These are phyloP conservation scores for Bauhinia variegata DNA, from an alignment of 306 rosid species.

Conservation along the genomic window DNA sequence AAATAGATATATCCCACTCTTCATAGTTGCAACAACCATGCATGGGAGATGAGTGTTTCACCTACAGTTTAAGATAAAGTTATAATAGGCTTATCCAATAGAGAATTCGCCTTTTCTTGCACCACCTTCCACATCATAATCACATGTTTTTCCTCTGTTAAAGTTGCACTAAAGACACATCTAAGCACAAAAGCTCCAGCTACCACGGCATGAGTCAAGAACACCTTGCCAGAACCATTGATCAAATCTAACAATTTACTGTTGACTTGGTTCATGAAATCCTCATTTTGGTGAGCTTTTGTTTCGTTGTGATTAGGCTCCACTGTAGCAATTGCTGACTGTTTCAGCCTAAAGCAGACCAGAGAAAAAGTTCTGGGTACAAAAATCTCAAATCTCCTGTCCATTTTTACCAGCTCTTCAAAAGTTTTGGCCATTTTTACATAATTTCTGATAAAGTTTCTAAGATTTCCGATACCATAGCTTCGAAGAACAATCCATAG, in stretches of 20 bases:
- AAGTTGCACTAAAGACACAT: slow-evolving; percentile 51
- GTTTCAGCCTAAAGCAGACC: slow-evolving; percentile 62
- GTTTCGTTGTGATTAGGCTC: background rate
- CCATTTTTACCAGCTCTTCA: slow-evolving; percentile 52
- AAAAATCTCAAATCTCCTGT: slow-evolving; percentile 53
- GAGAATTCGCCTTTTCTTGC: slow-evolving; percentile 41
- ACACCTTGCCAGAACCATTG: slow-evolving; percentile 45
- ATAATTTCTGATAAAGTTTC: slow-evolving; percentile 51
- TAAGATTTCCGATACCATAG: slow-evolving; percentile 58
- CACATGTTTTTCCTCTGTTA: slow-evolving; percentile 52
- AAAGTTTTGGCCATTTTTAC: slow-evolving; percentile 55
- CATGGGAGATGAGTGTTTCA: too few species aligned
- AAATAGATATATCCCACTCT: too few species aligned
- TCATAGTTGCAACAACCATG: too few species aligned
- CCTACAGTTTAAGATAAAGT: too few species aligned
- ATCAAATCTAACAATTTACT: slow-evolving; percentile 44
- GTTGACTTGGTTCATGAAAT: slow-evolving; percentile 38
- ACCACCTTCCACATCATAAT: slow-evolving; percentile 49
- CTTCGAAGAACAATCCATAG: slow-evolving; percentile 58
- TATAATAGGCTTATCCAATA: too few species aligned
- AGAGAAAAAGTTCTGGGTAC: slow-evolving; percentile 46
- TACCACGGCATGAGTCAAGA: slow-evolving; percentile 51
- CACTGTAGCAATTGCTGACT: slow-evolving; percentile 12
- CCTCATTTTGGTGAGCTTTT: background rate
- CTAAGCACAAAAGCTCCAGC: slow-evolving; percentile 43